phyloP scores from a whole-genome alignment of 352 stramenopile species.

The Ophiocytium majus region DNA sequence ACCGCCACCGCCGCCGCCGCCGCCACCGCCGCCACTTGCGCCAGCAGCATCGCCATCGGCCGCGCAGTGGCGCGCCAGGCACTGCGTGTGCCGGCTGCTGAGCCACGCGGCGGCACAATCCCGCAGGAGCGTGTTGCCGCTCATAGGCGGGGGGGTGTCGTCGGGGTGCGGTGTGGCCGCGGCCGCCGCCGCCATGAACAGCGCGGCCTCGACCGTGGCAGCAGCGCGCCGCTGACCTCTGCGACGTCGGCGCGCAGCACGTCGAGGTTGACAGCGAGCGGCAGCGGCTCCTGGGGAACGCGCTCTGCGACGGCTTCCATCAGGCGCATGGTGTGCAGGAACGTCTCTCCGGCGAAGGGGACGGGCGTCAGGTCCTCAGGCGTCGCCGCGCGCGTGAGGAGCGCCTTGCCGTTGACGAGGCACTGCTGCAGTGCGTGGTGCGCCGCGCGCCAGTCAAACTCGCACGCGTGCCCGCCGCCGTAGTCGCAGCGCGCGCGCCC shows the following conservation, averaged over 20 bases:
- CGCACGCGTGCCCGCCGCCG: background rate
- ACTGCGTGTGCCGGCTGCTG: background rate
- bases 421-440: background rate
- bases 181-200: background rate
- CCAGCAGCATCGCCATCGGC: background rate
- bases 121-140: background rate
- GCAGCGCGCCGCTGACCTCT: background rate
- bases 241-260: background rate
- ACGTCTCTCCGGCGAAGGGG: background rate
- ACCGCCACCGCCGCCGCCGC: background rate
- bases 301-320: background rate
- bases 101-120: background rate
- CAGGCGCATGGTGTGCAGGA: background rate
- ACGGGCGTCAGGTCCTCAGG: background rate
- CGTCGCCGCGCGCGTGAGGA: background rate
- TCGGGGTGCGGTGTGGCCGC: too few relatives aligned
- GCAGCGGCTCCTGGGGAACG: background rate
- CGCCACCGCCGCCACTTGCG: too few relatives aligned
- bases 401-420: background rate
- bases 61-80: background rate
- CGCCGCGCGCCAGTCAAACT: background rate
- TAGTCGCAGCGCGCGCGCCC: background rate
- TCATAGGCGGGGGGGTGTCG: background rate
- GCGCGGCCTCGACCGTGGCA: background rate
- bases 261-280: background rate